A percentile compares a stretch with the other conserved stretches of the same genome.
These are phyloP conservation scores for Geotrichum aggregatum DNA, from an alignment of 1,139 yeast genomes.

Conservation along the genomic window DNA sequence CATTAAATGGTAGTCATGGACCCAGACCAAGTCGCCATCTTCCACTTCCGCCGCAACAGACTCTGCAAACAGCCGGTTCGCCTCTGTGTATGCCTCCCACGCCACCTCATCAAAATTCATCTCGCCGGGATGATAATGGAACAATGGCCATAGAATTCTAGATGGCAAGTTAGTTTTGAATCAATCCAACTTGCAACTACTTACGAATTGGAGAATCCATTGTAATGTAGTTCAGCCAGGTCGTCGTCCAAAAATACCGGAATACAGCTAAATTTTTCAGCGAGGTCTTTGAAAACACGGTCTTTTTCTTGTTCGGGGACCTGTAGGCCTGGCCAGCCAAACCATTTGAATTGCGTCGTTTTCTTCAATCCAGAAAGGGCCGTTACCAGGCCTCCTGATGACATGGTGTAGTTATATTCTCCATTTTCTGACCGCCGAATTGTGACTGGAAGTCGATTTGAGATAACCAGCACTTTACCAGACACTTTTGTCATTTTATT, in stretches of 20 bases:
- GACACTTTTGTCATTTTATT: constrained; percentile 5
- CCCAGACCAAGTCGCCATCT: constrained; percentile 92
- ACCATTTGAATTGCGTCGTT: constrained; percentile 87
- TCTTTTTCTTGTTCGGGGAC: constrained; percentile 72
- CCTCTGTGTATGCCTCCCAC: constrained; percentile 97
- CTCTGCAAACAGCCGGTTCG: constrained; percentile 77
- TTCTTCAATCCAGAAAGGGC: constrained; percentile 90
- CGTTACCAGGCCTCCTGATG: constrained; percentile 95
- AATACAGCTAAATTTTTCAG: constrained; percentile 76
- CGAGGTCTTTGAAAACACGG: constrained; percentile 64
- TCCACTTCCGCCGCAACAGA: constrained; percentile 66
- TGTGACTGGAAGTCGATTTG: constrained; percentile 93
- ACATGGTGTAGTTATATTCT: constrained; percentile 70
- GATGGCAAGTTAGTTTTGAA: background rate
- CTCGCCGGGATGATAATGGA: constrained; percentile 98
- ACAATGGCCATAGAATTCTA: constrained; percentile 90
- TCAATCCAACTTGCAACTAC: background rate
- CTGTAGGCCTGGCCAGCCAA: constrained; percentile 96
- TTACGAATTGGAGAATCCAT: constrained; percentile 79
- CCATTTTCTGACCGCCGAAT: constrained; percentile 66
- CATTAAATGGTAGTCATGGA: constrained; percentile 97
- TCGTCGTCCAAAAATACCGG: constrained; percentile 86
- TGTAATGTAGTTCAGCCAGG: constrained; percentile 91
- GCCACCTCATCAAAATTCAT: constrained; percentile 97
- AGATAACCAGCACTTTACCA: constrained; percentile 81